Conservation (phyloP, 2,329 filamentous ascomycete species). For the Sordariomycetes sp. region DNA sequence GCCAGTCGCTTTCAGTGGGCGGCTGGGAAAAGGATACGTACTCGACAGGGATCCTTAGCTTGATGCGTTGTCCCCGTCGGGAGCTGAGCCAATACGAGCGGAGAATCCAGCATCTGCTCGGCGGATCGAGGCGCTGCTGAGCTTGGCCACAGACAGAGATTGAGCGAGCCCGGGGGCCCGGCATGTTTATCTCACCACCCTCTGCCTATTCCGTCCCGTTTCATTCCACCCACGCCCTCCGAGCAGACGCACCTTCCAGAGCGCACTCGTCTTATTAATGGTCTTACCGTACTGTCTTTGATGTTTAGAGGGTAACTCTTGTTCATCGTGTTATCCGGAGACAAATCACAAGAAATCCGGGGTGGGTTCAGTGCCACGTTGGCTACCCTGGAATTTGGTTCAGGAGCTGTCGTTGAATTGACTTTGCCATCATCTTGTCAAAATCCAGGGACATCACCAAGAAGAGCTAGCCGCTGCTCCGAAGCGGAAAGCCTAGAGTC, state of each 20-base stretch:
- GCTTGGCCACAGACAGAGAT: not conserved
- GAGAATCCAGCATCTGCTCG: slow-evolving; percentile 3
- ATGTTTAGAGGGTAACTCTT: not conserved
- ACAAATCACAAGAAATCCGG: not conserved
- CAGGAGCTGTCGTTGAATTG: not conserved
- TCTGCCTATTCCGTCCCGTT: not conserved
- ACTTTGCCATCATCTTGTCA: not conserved
- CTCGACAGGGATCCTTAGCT: not conserved
- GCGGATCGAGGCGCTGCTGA: not conserved
- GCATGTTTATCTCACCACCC: slow-evolving; percentile 1
- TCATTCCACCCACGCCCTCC: not conserved
- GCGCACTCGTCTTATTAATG: not conserved
- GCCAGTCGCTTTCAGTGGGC: slow-evolving; percentile 1
- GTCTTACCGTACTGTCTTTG: not conserved
- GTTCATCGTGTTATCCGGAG: not conserved
- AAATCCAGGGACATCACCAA: not conserved
- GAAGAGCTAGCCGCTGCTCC: too few species aligned
- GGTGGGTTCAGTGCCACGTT: not conserved
- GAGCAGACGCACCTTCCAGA: not conserved
- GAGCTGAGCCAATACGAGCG: not conserved
- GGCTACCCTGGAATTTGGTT: not conserved
- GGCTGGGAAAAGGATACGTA: slow-evolving; percentile 1
- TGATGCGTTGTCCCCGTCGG: slow-evolving; percentile 5
- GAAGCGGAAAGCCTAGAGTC: too few species aligned
- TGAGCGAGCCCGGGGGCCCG: not conserved